Conservation (phyloP, 176 grass and related monocot species). For the Carex kokanica region DNA sequence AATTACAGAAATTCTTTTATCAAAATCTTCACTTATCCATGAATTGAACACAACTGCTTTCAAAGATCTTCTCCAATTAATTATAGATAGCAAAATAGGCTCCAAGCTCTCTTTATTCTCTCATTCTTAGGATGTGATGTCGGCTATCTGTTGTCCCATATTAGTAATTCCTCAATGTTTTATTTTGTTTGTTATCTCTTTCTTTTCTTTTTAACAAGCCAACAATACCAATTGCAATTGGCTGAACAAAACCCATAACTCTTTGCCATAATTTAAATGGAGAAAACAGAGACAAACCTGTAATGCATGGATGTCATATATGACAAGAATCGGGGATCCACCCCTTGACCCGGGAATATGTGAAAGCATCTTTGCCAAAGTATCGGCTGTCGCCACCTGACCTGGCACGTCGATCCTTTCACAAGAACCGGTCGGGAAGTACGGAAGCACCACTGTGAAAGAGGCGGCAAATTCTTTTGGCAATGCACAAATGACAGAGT, state of each 20-base stretch:
- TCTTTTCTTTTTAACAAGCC: background rate
- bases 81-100: too few species aligned
- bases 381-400: constrained; percentile 86
- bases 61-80: too few species aligned
- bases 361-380: constrained; percentile 69
- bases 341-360: constrained; percentile 79
- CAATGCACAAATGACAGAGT: constrained; percentile 71
- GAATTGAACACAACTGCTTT: too few species aligned
- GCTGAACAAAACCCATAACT: background rate
- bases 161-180: background rate
- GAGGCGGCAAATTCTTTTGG: constrained; percentile 84
- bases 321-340: constrained; percentile 74
- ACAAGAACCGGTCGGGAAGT: constrained; percentile 84
- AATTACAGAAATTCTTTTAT: too few species aligned
- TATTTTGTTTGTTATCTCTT: background rate
- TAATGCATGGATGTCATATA: constrained; percentile 92
- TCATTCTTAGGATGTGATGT: too few species aligned
- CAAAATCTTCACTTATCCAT: background rate
- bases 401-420: constrained; percentile 89
- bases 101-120: too few species aligned
- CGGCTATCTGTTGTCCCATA: too few species aligned
- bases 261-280: background rate
- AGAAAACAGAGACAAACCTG: constrained; percentile 43
- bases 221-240: background rate
- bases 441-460: constrained; percentile 85